Evolutionary conservation across 2,329 filamentous ascomycete genomes (phyloP).

Genomic region (Alternaria solani): DNA sequence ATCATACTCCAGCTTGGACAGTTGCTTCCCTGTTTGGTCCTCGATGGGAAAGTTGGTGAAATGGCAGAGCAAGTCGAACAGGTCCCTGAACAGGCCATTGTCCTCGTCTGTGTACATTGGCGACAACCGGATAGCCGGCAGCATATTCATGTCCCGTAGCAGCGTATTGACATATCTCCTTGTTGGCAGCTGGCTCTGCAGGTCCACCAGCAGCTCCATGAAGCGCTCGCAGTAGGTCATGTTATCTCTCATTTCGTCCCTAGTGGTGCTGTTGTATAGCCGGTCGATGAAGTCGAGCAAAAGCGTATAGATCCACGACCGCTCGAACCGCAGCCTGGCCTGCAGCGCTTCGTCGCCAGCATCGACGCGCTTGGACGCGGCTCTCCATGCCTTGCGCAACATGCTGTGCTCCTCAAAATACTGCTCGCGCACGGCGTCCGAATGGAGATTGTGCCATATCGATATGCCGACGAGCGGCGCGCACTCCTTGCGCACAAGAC

Average conservation of each 20-base stretch:
- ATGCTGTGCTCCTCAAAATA: conserved; percentile 77
- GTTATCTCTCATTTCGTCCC: conserved; percentile 62
- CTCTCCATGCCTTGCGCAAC: conserved; percentile 89
- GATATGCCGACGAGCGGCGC: conserved; percentile 93
- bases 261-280: conserved; percentile 63
- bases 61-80: conserved; percentile 81
- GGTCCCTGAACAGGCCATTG: conserved; percentile 80
- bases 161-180: conserved; percentile 91
- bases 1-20: conserved; percentile 76
- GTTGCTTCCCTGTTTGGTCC: conserved; percentile 83
- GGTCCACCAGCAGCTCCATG: conserved; percentile 85
- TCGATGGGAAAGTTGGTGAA: conserved; percentile 90
- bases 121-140: conserved; percentile 80
- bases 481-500: conserved; percentile 92
- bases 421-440: conserved; percentile 75
- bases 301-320: conserved; percentile 90
- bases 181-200: conserved; percentile 93
- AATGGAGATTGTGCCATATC: conserved; percentile 92
- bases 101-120: conserved; percentile 78
- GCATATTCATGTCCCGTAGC: conserved; percentile 82
- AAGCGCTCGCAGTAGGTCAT: conserved; percentile 91
- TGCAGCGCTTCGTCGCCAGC: conserved; percentile 82
- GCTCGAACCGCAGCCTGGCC: conserved; percentile 84
- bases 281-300: conserved; percentile 81
- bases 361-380: conserved; percentile 84